These are phyloP conservation scores for Wickerhamomyces rabaulensis DNA, from an alignment of 805 yeast species.

Conservation along the genomic window DNA sequence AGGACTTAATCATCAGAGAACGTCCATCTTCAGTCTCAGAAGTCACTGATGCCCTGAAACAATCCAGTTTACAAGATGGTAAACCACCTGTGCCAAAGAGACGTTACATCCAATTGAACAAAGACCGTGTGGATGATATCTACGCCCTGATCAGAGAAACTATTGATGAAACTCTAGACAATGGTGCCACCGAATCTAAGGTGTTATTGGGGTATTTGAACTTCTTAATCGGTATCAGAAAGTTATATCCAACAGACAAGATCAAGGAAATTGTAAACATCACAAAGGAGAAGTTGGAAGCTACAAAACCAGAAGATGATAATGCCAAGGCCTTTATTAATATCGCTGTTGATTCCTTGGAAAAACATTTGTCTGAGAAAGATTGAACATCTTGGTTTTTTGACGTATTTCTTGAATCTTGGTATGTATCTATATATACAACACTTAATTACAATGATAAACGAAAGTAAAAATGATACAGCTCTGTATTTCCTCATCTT, in stretches of 20 bases:
- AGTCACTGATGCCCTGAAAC: constrained; percentile 3
- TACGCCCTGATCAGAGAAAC: constrained; percentile 35
- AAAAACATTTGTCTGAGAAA: background rate
- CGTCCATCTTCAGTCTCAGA: constrained; percentile 11
- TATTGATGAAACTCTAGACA: constrained; percentile 26
- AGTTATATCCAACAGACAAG: constrained; percentile 25
- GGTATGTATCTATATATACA: too few species aligned
- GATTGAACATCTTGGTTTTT: too few species aligned
- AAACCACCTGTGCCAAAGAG: constrained; percentile 38
- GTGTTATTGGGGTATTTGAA: constrained; percentile 53
- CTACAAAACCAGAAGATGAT: constrained; percentile 7
- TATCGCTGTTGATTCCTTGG: constrained; percentile 8
- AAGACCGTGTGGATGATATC: constrained; percentile 37
- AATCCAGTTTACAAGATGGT: constrained; percentile 4
- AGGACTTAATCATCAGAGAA: constrained; percentile 50
- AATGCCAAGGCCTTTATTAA: constrained; percentile 8
- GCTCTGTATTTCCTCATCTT: too few species aligned
- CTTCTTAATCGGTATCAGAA: constrained; percentile 36
- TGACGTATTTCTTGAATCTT: too few species aligned
- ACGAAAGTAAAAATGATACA: too few species aligned
- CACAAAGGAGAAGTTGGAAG: constrained; percentile 16
- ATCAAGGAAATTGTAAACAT: constrained; percentile 27
- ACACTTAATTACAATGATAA: too few species aligned
- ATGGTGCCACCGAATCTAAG: constrained; percentile 29
- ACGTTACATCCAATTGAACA: constrained; percentile 37